A percentile compares a stretch with the other conserved stretches of the same genome.
These are phyloP conservation scores for Claviceps sp. DNA, from an alignment of 2,329 filamentous ascomycete species.

Conservation along the genomic window DNA sequence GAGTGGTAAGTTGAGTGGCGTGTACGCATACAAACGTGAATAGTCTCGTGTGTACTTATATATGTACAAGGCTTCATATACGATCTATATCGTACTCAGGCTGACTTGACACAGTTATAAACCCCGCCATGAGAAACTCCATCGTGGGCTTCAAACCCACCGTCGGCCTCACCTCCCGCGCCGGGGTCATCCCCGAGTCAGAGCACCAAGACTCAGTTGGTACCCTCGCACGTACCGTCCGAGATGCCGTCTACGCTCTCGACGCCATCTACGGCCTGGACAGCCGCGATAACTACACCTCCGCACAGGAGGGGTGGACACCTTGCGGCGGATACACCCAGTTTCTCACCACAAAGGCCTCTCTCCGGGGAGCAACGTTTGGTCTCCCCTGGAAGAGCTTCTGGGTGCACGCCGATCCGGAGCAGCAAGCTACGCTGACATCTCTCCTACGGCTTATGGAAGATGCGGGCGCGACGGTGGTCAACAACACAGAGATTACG, in stretches of 20 bases:
- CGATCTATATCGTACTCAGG: no score
- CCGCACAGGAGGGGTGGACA: slow-evolving; percentile 39
- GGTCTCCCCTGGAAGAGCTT: slow-evolving; percentile 61
- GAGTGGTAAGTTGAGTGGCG: slow-evolving; percentile 32
- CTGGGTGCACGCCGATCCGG: slow-evolving; percentile 46
- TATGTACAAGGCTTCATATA: no score
- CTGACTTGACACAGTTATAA: slow-evolving; percentile 38
- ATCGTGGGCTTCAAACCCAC: slow-evolving; percentile 67
- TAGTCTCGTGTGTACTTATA: no score
- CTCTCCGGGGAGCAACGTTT: slow-evolving; percentile 49
- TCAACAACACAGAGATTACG: slow-evolving; percentile 58
- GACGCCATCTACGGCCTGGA: slow-evolving; percentile 58
- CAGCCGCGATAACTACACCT: slow-evolving; percentile 50
- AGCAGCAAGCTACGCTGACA: slow-evolving; percentile 41
- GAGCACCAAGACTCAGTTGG: slow-evolving; percentile 58
- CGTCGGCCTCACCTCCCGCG: slow-evolving; percentile 55
- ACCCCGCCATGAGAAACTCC: slow-evolving; percentile 54
- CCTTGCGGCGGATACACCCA: slow-evolving; percentile 41
- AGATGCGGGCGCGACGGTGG: slow-evolving; percentile 48
- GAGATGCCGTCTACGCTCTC: slow-evolving; percentile 53
- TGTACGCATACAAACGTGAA: no score
- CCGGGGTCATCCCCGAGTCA: slow-evolving; percentile 51
- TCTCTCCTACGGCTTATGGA: slow-evolving; percentile 36
- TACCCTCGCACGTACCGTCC: slow-evolving; percentile 51
- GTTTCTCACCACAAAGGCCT: slow-evolving; percentile 38